A percentile compares a stretch with the other conserved stretches of the same genome.
Conservation (phyloP, 1,139 yeast genomes). For the Suhomyces anneliseae region DNA sequence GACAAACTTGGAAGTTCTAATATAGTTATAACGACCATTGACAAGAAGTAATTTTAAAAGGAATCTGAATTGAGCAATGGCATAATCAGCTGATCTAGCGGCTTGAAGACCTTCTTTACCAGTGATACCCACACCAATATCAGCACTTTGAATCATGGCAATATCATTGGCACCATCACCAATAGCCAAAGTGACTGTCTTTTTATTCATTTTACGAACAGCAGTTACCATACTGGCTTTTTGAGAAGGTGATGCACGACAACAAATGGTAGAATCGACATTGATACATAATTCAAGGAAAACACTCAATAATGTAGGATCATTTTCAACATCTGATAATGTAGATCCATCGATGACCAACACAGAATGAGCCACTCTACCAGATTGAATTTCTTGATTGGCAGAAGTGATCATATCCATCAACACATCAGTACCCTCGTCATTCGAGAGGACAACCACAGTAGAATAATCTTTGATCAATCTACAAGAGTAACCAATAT, state of each 20-base stretch:
- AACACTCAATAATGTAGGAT: slow-evolving; percentile 65
- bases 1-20: slow-evolving; percentile 88
- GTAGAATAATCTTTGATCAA: slow-evolving; percentile 91
- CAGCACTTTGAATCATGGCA: slow-evolving; percentile 99
- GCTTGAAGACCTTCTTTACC: slow-evolving; percentile 98
- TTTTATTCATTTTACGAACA: slow-evolving; percentile 64
- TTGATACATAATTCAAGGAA: slow-evolving; percentile 83
- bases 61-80: slow-evolving; percentile 92
- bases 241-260: slow-evolving; percentile 96
- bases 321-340: slow-evolving; percentile 66
- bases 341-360: slow-evolving; percentile 93
- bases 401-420: slow-evolving; percentile 59
- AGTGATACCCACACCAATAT: slow-evolving; percentile 95
- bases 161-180: slow-evolving; percentile 99
- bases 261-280: slow-evolving; percentile 89
- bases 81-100: slow-evolving; percentile 90
- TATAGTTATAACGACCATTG: slow-evolving; percentile 94
- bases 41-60: slow-evolving; percentile 79
- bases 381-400: slow-evolving; percentile 58
- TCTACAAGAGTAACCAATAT: slow-evolving; percentile 93
- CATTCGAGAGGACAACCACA: slow-evolving; percentile 69
- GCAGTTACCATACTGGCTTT: slow-evolving; percentile 86
- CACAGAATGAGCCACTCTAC: slow-evolving; percentile 87
- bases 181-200: slow-evolving; percentile 84
- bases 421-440: slow-evolving; percentile 52